Base-by-base conservation (phyloP, 1,284 basidiomycete species). In the Ustilago sp. region DNA sequence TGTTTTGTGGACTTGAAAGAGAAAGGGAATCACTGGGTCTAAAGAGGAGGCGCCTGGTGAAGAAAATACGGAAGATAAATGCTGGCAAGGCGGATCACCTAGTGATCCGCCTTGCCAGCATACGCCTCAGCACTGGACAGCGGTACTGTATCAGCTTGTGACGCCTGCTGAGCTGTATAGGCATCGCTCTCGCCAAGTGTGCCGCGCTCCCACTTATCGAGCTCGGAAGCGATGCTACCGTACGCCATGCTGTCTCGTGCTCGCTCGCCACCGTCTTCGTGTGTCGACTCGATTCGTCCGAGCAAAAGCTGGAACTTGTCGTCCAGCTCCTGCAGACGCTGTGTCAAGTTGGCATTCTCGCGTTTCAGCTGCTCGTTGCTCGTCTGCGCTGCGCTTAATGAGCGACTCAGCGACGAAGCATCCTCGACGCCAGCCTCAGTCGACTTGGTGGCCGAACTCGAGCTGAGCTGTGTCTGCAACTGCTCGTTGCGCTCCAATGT, bases 161-260 rank as follows among this genome's bases (percentile, higher is more conserved):
- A 19, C 11, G 35, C 34, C 34, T 39, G 28, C 9, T 38, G 39
- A 39, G 53, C 61, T 13, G 34, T 59, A 17, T 64, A 68, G 17
- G 54, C 63, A 31, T 69, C 72, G 28, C 23, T 28, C n/a, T 64
- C 71, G 36, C 63, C 66, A 5, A 68, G 55, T 31, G 64, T 58
- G 6, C 68, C 76, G 17, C 66, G 63, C 67, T 82, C 81, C 81
- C 81, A 82, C 70, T 79, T 79, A 68, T 82, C 81, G n/a, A 82
- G 71, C 65, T 82, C 81, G 4, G 75, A 80, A 6, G 81, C 69
- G 59, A 82, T 81, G 70, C 74, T 77, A 35, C 77, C 79, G 57
- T 80, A 78, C 38, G 63, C 67, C 68, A 77, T 76, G 50, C 65
- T 71, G 48, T 74, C 72, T 31, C 78, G 59, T 9, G 56, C 58